A percentile compares a stretch with the other conserved stretches of the same genome.
phyloP scores from a whole-genome alignment of 1,139 yeast genomes.

The Ogataea hybrid region DNA sequence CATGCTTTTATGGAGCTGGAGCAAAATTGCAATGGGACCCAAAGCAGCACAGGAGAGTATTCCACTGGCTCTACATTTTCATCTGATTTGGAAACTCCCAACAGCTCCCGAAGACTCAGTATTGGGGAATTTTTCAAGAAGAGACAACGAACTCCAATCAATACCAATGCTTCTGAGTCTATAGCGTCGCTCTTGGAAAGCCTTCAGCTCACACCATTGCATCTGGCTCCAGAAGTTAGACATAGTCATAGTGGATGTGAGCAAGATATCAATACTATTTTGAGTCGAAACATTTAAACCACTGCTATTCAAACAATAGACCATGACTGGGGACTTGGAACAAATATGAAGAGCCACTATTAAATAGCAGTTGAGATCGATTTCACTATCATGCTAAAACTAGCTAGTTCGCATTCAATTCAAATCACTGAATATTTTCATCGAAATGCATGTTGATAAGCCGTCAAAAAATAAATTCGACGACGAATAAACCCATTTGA shows the following conservation, averaged over 20 bases:
- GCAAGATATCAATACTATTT: too few species aligned
- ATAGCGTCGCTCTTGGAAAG: not conserved
- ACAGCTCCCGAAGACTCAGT: slow-evolving; percentile 2
- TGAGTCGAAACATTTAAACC: too few species aligned
- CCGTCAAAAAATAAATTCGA: not conserved
- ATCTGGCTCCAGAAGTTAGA: not conserved
- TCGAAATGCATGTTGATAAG: slow-evolving; percentile 3
- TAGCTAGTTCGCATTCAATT: not conserved
- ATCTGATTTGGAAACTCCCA: slow-evolving; percentile 6
- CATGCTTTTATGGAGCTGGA: not conserved
- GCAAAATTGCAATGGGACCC: not conserved
- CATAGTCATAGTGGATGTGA: too few species aligned
- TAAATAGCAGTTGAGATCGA: too few species aligned
- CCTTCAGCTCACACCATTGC: not conserved
- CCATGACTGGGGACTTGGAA: too few species aligned
- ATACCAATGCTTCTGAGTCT: not conserved
- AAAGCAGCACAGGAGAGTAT: slow-evolving; percentile 1
- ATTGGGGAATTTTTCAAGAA: slow-evolving; percentile 8
- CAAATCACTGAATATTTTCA: not conserved
- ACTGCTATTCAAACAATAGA: too few species aligned
- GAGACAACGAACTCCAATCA: not conserved
- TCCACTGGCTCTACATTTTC: slow-evolving; percentile 4
- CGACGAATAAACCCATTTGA: not conserved
- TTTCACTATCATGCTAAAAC: not conserved
- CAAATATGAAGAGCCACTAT: too few species aligned